These are phyloP conservation scores for Lignosus rhinocerotis DNA, from an alignment of 1,284 basidiomycete genomes.

Conservation along the genomic window DNA sequence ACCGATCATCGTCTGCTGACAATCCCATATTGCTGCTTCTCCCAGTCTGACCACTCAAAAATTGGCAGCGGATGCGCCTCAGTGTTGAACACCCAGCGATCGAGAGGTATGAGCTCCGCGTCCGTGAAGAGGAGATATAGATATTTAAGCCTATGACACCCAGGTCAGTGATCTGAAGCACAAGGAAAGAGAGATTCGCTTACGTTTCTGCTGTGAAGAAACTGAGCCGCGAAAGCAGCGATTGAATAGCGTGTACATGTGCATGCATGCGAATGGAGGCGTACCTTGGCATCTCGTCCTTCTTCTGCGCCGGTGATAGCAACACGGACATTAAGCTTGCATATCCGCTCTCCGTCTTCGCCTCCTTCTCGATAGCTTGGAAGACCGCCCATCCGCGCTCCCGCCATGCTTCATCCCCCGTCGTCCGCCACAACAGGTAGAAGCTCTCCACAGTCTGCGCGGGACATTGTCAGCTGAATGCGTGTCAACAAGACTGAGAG, in stretches of 20 bases:
- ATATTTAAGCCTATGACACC: slow-evolving; percentile 61
- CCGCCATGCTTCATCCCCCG: slow-evolving; percentile 68
- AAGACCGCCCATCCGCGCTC: slow-evolving; percentile 80
- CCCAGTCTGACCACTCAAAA: slow-evolving; percentile 60
- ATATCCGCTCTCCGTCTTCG: slow-evolving; percentile 59
- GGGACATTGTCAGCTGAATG: not conserved
- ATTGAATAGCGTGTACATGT: not conserved
- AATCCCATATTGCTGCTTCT: slow-evolving; percentile 20
- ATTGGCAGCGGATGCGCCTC: slow-evolving; percentile 81
- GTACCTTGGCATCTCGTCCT: slow-evolving; percentile 72
- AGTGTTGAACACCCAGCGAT: slow-evolving; percentile 84
- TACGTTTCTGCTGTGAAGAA: slow-evolving; percentile 75
- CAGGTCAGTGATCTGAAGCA: not conserved
- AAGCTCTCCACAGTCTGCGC: slow-evolving; percentile 66
- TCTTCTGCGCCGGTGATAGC: slow-evolving; percentile 33
- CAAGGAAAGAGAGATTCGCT: slow-evolving; percentile 14
- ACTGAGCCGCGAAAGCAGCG: slow-evolving; percentile 35
- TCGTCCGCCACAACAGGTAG: slow-evolving; percentile 71
- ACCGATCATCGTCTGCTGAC: not conserved
- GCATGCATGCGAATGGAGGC: not conserved
- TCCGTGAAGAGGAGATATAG: slow-evolving; percentile 64
- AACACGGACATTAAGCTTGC: slow-evolving; percentile 56
- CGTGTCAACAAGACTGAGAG: no score
- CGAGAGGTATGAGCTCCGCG: slow-evolving; percentile 60
- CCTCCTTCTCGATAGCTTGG: slow-evolving; percentile 61